Base-by-base conservation (phyloP, 352 stramenopile species). In the Pythium volutum region DNA sequence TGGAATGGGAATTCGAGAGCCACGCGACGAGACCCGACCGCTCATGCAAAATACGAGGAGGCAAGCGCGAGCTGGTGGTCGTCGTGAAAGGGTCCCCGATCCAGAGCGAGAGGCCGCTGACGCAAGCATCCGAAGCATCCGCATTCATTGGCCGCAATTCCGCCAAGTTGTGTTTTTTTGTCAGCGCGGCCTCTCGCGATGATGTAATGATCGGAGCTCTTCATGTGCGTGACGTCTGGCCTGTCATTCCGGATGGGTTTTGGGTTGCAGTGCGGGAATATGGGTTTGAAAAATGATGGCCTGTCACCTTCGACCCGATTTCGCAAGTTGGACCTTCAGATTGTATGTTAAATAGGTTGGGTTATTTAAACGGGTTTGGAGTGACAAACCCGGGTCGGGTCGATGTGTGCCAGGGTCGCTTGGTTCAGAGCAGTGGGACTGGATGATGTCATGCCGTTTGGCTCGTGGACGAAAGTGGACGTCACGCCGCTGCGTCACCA, bases 191-290 rank as follows among this genome's bases (percentile, higher is more conserved):
- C 18, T 3, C 9, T 0, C 16, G 36, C 18, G 36, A 43, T 43
- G 36, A 43, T 43, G 36, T 43, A 43, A 43, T 43, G 36, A 43
- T 43, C 36, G 36, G 36, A 43, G 36, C 36, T 43, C 36, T 43
- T 43, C 36, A 11, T 14, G 31, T 36, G 31, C 8, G 31, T 36
- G 31, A 36, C 5, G 31, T 11, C 31, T 3, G 31, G 8, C 31
- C 31, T 36, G 31, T 43, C 36, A 43, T 43, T 43, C 36, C 36
- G n/a, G 14, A 20, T 20, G 36, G 36, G 36, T 43, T 36, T 3
- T 36, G 31, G 31, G 31, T 36, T 36, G 31, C 12, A 2, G 2
- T 4, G 36, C 11, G 1, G 2, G 1, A 2, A 22, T 43, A 22
- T 16, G 36, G 36, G 36, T 43, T 43, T 43, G 6, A 6, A 43